Percentiles rank a stretch among this genome's conserved stretches.
Conservation (phyloP, 2,329 filamentous ascomycete species). For the Xylariaceae sp. region DNA sequence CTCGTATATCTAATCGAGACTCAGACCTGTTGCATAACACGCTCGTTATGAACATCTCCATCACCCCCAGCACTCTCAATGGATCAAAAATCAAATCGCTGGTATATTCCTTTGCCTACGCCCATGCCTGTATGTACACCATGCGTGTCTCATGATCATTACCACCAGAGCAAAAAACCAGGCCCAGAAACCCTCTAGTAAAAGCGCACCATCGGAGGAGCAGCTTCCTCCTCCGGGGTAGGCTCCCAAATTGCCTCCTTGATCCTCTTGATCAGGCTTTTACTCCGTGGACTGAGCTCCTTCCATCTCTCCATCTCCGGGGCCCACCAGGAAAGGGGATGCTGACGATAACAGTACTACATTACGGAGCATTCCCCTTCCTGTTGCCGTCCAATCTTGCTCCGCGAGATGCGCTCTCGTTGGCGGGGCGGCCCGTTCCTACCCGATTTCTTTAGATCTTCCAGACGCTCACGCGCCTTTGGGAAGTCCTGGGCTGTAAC, state of each 20-base stretch:
- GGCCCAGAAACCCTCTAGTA: neutral
- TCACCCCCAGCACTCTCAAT: no score
- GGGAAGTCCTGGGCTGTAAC: slow-evolving; percentile 82
- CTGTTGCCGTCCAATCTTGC: slow-evolving; percentile 74
- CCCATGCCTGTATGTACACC: no score
- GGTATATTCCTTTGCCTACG: no score
- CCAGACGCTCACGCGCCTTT: slow-evolving; percentile 86
- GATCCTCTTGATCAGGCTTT: neutral
- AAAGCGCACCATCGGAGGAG: neutral
- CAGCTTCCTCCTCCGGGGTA: neutral
- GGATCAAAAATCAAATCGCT: no score
- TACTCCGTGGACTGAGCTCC: neutral
- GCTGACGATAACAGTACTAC: slow-evolving; percentile 43
- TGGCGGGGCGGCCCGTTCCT: slow-evolving; percentile 65
- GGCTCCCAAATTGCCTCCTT: neutral
- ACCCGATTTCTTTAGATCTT: slow-evolving; percentile 83
- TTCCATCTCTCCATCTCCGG: neutral
- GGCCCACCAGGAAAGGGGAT: neutral
- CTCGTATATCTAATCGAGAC: no score
- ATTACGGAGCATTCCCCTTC: slow-evolving; percentile 87
- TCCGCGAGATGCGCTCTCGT: slow-evolving; percentile 76
- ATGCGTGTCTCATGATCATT: no score
- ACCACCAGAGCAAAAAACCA: neutral
- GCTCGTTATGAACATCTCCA: no score
- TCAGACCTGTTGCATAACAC: no score